Evolutionary conservation across 1,139 yeast species (phyloP).

Genomic region (Protomyces pachydermus): DNA sequence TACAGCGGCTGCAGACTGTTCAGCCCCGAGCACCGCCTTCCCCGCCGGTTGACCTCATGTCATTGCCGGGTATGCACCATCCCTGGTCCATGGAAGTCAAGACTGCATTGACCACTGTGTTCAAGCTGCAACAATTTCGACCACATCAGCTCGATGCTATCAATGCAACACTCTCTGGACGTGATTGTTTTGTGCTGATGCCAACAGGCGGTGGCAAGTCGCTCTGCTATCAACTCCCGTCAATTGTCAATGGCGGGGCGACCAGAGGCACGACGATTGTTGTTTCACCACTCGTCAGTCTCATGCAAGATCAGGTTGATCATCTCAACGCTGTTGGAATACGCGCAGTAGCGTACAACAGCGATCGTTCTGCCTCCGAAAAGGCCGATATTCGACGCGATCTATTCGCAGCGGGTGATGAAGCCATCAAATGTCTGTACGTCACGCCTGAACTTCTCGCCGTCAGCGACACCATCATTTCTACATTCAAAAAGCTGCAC

Average conservation of each 20-base stretch:
- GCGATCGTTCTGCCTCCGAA: slow-evolving; percentile 61
- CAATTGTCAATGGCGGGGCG: slow-evolving; percentile 66
- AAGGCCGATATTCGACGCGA: slow-evolving; percentile 58
- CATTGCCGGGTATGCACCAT: slow-evolving; percentile 33
- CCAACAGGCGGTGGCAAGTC: slow-evolving; percentile 99
- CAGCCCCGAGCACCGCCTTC: not conserved
- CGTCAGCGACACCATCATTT: slow-evolving; percentile 64
- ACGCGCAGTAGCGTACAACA: slow-evolving; percentile 82
- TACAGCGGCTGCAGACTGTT: not conserved
- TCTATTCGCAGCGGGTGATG: slow-evolving; percentile 54
- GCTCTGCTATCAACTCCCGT: slow-evolving; percentile 91
- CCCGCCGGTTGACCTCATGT: slow-evolving; percentile 15
- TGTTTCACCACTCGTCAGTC: slow-evolving; percentile 86
- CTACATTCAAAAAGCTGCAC: slow-evolving; percentile 57
- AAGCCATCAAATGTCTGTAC: slow-evolving; percentile 62
- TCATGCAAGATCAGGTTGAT: slow-evolving; percentile 96
- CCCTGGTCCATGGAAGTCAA: slow-evolving; percentile 68
- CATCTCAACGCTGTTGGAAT: slow-evolving; percentile 65
- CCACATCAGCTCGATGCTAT: slow-evolving; percentile 84
- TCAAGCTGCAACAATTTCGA: slow-evolving; percentile 65
- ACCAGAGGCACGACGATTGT: slow-evolving; percentile 86
- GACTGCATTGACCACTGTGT: slow-evolving; percentile 52
- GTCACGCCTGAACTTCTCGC: slow-evolving; percentile 94
- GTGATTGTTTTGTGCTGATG: slow-evolving; percentile 91
- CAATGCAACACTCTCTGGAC: slow-evolving; percentile 70